Evolutionary conservation across 2,329 filamentous ascomycete species (phyloP), one percentile per base, ranked within the genome.

Genomic region (Ophiostoma fasciatum): DNA sequence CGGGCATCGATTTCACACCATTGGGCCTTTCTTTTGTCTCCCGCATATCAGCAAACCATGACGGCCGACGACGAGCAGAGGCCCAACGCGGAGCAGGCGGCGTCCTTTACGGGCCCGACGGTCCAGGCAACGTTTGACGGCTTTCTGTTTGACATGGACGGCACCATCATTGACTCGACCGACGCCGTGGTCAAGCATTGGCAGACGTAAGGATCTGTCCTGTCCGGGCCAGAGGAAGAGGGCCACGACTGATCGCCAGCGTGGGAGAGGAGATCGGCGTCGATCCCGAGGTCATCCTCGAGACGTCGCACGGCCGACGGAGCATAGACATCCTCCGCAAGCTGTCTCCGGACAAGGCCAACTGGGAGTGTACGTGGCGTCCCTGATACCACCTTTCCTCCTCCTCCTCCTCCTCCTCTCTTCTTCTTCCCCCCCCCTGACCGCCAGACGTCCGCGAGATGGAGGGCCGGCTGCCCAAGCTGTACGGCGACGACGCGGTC

Each of bases 291-390:
- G 71, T 79, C 31, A 96, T 98, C 48, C 69, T 96, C 19, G 71
- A 83, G 49, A 93, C 84, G 9, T 94, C 85, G 5, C 90, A 98
- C 58, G 90, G 90, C 42, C 74, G 88, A 41, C 68, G 90, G 40
- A 84, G 77, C 46, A 94, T 96, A 50, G 90, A 98, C 49, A 75
- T 81, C 3, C 66, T 98, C 40, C 72, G 72, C 53, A 63, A 87
- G 20, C 71, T 94, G 40, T 78, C 82, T 43, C 81, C 84, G 13
- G 76, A 82, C 47, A 83, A 84, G 53, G 90, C 90, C 28, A 94
- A 79, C 48, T 88, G 82, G 84, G 84, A 94, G 45, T 94, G 84
- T 92, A 60, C 61, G 21, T n/a, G n/a, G n/a, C n/a, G 82, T 72
- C 22, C 27, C 21, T 11, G 12, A 15, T 20, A 5, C 6, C 11